Conservation (phyloP, 1,139 yeast genomes). For the Candida sanyaensis region DNA sequence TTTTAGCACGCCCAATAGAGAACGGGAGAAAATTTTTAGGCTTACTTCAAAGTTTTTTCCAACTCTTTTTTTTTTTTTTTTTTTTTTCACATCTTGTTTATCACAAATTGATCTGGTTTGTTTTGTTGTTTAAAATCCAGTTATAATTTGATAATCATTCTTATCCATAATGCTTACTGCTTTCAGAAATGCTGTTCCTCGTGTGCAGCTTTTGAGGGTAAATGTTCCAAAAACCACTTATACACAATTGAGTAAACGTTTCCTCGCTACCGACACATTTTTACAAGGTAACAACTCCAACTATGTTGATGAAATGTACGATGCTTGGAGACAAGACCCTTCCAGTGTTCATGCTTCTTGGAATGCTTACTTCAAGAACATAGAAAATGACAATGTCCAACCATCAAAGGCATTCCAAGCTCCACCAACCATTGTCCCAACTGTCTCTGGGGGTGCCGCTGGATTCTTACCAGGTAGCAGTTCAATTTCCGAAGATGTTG, state of each 20-base stretch:
- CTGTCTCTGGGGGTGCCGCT: constrained; percentile 73
- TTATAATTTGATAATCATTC: background rate
- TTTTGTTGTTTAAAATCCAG: background rate
- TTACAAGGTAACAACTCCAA: constrained; percentile 84
- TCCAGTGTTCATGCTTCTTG: constrained; percentile 90
- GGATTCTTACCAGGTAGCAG: constrained; percentile 50
- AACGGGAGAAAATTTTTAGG: constrained; percentile 1
- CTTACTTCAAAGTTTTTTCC: background rate
- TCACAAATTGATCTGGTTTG: constrained; percentile 1
- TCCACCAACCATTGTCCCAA: constrained; percentile 85
- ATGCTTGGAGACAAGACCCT: constrained; percentile 92
- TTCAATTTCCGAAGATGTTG: constrained; percentile 59
- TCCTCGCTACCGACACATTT: constrained; percentile 37
- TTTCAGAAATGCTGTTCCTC: constrained; percentile 42
- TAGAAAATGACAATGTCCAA: constrained; percentile 68
- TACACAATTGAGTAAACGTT: constrained; percentile 8
- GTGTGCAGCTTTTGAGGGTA: constrained; percentile 26
- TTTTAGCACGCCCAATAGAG: background rate
- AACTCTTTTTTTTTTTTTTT: constrained; percentile 1
- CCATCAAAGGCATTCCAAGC: constrained; percentile 80
- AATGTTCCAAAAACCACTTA: constrained; percentile 6
- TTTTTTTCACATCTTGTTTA: background rate
- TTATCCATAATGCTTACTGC: constrained; percentile 43
- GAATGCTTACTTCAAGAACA: constrained; percentile 93
- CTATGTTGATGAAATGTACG: constrained; percentile 97